These are phyloP conservation scores for Gossypium trilobum DNA, from an alignment of 441 rosid species.

Conservation along the genomic window DNA sequence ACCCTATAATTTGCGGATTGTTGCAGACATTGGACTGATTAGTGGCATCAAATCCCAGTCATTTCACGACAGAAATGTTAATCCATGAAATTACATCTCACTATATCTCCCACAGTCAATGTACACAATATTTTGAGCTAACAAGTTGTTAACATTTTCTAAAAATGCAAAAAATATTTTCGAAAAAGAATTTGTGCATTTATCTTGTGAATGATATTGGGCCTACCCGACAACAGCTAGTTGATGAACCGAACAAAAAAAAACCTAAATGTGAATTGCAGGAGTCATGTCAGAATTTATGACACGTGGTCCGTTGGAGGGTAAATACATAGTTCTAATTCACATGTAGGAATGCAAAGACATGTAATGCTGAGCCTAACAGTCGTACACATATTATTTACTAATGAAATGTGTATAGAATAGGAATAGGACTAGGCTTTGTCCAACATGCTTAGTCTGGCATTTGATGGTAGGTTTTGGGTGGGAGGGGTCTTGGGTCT, in stretches of 20 bases:
- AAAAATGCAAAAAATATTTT: neutral
- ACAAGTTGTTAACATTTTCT: too few species aligned
- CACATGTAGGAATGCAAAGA: neutral
- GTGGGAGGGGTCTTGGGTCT: neutral
- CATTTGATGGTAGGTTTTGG: neutral
- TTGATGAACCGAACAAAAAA: neutral
- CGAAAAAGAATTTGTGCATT: neutral
- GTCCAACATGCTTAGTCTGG: conserved; percentile 1
- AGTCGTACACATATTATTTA: neutral
- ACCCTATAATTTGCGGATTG: conserved; percentile 26
- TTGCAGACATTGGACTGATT: conserved; percentile 18
- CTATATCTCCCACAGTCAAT: too few species aligned
- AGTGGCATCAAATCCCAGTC: neutral
- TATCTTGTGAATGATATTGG: neutral
- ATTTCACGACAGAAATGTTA: neutral
- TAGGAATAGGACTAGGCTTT: neutral
- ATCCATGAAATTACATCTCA: neutral
- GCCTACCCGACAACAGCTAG: neutral
- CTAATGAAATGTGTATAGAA: neutral
- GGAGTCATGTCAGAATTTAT: neutral
- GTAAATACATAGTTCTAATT: neutral
- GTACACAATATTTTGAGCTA: too few species aligned
- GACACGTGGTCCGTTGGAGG: neutral
- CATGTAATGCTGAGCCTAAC: neutral
- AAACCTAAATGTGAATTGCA: neutral